Base-by-base conservation (phyloP, 2,329 filamentous ascomycete species). In the Colletotrichum lini region DNA sequence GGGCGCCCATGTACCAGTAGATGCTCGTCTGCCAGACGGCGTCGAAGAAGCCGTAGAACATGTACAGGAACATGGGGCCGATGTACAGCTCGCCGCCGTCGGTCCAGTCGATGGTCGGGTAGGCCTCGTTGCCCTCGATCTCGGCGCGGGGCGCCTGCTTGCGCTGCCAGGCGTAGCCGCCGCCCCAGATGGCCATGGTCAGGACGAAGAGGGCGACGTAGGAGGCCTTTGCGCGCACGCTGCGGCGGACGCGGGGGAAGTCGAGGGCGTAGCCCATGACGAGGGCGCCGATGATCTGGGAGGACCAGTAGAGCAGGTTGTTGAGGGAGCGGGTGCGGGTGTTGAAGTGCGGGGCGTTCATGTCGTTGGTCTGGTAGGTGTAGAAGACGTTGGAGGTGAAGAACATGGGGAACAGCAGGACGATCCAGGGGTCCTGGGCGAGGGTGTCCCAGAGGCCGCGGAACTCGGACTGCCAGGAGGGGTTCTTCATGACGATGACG, bases 1-100 rank as follows among this genome's bases (percentile, higher is more conserved):
- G 87, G 9, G 95, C 90, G 61, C 96, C 96, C 93, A 98, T 98
- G 85, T 93, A 95, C 95, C 95, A 98, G 86, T 98, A 98, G 60
- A 95, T 91, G 77, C 87, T 91, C 0, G 94, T 96, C 85, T 98
- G 96, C 92, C 94, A 98, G 65, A 91, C 89, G 53, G 95, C 94
- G 80, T 98, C 96, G 76, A 92, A 96, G 81, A 96, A 92, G 50
- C 94, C 94, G 80, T 96, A 97, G 82, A 95, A 95, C 77, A 97
- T 94, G 85, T 95, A 97, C 63, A 97, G 83, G 80, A 97, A 94
- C 89, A 97, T 94, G 15, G 93, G 93, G 0, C 92, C 94, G 70
- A 92, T 86, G 79, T 92, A 96, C 26, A 73, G 68, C 70, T 80
- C 73, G 65, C 89, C 90, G 38, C 85, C 82, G 66, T 90, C 86